A percentile compares a stretch with the other conserved stretches of the same genome.
Conservation (phyloP, 345 rosid genomes). For the Hirschfeldia incana region DNA sequence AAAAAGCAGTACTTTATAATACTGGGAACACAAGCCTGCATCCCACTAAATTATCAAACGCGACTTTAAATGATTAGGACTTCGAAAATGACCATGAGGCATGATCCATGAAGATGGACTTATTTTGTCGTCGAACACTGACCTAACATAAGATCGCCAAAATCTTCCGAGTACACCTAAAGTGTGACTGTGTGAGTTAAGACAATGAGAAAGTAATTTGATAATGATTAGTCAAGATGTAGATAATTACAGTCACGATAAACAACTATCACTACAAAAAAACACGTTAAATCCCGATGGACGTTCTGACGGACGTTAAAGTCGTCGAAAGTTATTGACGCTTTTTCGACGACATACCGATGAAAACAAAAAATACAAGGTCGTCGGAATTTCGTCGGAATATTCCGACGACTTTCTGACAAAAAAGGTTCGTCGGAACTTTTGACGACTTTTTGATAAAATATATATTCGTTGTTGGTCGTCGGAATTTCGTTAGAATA, state of each 20-base stretch:
- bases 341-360: too few relatives aligned
- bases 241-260: conserved; percentile 17
- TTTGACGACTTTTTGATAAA: too few relatives aligned
- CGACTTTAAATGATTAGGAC: conserved; percentile 9
- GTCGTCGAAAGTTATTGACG: too few relatives aligned
- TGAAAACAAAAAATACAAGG: too few relatives aligned
- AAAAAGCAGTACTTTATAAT: neutral
- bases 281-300: too few relatives aligned
- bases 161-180: conserved; percentile 23
- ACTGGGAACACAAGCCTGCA: conserved; percentile 32
- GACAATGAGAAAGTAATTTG: conserved; percentile 1
- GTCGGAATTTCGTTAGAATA: too few relatives aligned
- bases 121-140: conserved; percentile 32
- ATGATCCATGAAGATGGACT: conserved; percentile 4
- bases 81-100: neutral
- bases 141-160: conserved; percentile 39
- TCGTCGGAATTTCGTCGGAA: too few relatives aligned
- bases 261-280: too few relatives aligned
- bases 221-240: conserved; percentile 30
- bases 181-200: conserved; percentile 16
- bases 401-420: too few relatives aligned
- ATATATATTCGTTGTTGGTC: too few relatives aligned
- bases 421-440: too few relatives aligned
- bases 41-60: conserved; percentile 34
- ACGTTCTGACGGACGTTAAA: too few relatives aligned